Conservation (phyloP, 805 yeast genomes). For the Pichia rugopelliculosa region DNA sequence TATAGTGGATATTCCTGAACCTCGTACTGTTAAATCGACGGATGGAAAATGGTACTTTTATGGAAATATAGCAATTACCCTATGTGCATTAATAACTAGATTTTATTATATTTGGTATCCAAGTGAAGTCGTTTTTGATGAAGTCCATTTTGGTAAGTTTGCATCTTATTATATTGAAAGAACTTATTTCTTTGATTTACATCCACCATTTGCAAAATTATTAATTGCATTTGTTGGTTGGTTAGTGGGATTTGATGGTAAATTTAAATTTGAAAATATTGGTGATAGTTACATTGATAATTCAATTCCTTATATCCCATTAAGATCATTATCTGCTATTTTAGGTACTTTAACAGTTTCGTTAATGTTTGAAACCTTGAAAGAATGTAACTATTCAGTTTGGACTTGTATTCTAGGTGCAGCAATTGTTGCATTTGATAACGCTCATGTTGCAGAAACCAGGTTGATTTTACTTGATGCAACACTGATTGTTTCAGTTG, state of each 20-base stretch:
- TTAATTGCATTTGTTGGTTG: slow-evolving; percentile 87
- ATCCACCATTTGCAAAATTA: slow-evolving; percentile 96
- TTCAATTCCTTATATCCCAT: slow-evolving; percentile 80
- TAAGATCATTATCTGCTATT: slow-evolving; percentile 72
- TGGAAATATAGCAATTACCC: slow-evolving; percentile 34
- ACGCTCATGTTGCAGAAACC: slow-evolving; percentile 86
- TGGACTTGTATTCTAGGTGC: slow-evolving; percentile 75
- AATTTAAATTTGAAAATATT: slow-evolving; percentile 82
- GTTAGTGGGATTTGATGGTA: slow-evolving; percentile 85
- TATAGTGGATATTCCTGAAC: slow-evolving; percentile 12
- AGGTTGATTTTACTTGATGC: slow-evolving; percentile 90
- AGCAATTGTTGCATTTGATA: slow-evolving; percentile 71
- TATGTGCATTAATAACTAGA: slow-evolving; percentile 43
- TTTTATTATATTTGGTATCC: slow-evolving; percentile 59
- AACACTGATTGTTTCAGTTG: slow-evolving; percentile 76
- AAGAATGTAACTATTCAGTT: slow-evolving; percentile 74
- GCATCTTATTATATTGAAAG: slow-evolving; percentile 82
- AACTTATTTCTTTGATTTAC: slow-evolving; percentile 91
- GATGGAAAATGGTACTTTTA: slow-evolving; percentile 26
- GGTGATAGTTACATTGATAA: slow-evolving; percentile 75
- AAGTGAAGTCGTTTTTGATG: slow-evolving; percentile 75
- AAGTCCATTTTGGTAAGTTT: slow-evolving; percentile 81
- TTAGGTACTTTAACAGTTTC: slow-evolving; percentile 81
- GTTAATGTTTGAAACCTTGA: slow-evolving; percentile 72
- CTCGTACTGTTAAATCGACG: slow-evolving; percentile 15